Base-by-base conservation (phyloP, 305 asterid genomes). In the Fraxinus ornus region DNA sequence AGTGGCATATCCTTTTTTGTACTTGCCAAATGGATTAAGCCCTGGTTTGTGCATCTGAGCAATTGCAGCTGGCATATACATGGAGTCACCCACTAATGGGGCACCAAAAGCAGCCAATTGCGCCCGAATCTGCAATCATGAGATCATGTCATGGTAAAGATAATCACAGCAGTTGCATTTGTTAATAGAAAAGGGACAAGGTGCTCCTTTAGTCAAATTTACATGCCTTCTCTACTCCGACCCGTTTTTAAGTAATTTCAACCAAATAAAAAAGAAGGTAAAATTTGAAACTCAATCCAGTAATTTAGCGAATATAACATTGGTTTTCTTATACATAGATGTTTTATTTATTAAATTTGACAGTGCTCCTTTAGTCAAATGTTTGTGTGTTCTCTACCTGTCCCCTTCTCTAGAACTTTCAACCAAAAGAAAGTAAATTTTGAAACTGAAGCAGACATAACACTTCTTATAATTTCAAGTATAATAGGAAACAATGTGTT, bases 61-160 rank as follows among this genome's bases (percentile, higher is more conserved):
- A 83, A 91, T 79, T 39, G 93, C 96, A 79, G 97, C 97, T 24
- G 95, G 96, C 96, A 91, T 92, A 49, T 95, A 95, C 97, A 90
- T 91, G 1, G 95, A 87, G 86, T 95, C 98, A 9, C 99, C 99
- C 55, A 95, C 95, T 80, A 95, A 74, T 35, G 99, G 97, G 55
- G 98, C 97, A 24, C 94, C 92, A 78, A 85, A 83, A 75, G 97
- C 94, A 79, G 98, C 97, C 86, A 95, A 83, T 83, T 94, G 99
- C 26, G 89, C 93, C 57, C 97, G 94, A 82, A 95, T 92, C 97
- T 95, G 89, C 87, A 85, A 60, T 70, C 75, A 78, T 35, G 70
- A 35, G 75, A 30, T 60, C 32, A 3, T 72, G 17, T 57, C 26
- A 37, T 21, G 26, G 7, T 62, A 62, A n/a, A 41, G 44, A 37